These are phyloP conservation scores for Phytophthora foliorum DNA, from an alignment of 352 stramenopile species.

Conservation along the genomic window DNA sequence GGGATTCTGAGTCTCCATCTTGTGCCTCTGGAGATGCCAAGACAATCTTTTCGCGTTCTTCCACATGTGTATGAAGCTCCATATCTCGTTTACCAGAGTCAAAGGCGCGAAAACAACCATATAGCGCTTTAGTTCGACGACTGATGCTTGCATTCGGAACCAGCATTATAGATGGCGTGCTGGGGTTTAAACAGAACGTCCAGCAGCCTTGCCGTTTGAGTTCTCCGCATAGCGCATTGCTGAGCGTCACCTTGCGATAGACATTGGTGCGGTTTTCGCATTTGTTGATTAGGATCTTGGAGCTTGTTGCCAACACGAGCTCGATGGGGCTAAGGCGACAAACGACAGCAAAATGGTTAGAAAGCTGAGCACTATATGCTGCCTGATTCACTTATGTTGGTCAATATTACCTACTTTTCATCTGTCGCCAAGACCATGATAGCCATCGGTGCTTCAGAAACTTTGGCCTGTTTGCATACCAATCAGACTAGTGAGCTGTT, in stretches of 20 bases:
- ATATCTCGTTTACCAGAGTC: constrained; percentile 29
- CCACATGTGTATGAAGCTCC: constrained; percentile 16
- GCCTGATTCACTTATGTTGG: not conserved
- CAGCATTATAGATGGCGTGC: constrained; percentile 45
- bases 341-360: constrained; percentile 2
- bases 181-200: constrained; percentile 49
- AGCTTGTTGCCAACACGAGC: constrained; percentile 57
- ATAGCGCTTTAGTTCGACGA: constrained; percentile 46
- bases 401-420: constrained; percentile 52
- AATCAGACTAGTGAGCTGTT: not conserved
- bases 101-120: constrained; percentile 46
- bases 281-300: constrained; percentile 56
- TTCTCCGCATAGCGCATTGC: constrained; percentile 49
- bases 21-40: not conserved
- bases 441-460: constrained; percentile 44
- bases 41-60: not conserved
- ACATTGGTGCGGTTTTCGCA: constrained; percentile 35
- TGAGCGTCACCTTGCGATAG: constrained; percentile 38
- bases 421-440: constrained; percentile 55
- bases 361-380: not conserved
- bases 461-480: constrained; percentile 38
- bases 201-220: constrained; percentile 56
- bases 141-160: constrained; percentile 54
- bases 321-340: constrained; percentile 45
- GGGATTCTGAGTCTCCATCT: not conserved